Evolutionary conservation across 768 basidiomycete genomes (phyloP), one percentile per base, ranked within the genome.

Genomic region (Boletus sp.): DNA sequence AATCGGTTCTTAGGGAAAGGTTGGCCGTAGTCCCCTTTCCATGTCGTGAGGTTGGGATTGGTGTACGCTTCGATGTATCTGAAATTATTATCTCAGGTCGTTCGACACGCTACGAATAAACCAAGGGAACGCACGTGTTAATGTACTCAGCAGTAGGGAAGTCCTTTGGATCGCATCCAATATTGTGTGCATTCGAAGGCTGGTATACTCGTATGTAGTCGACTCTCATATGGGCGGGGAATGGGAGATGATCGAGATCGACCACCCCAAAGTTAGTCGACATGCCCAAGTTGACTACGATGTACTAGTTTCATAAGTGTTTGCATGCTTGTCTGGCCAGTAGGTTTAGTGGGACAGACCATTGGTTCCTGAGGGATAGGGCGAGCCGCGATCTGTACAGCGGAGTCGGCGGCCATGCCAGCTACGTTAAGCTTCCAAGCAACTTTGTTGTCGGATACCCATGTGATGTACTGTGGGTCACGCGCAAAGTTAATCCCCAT

Each of bases 361-460:
- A 94, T 90, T 23, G 93, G 93, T 68, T 97, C 93, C 57, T 84
- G 81, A 0, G 93, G 77, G 13, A 96, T 72, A 3, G 87, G 83
- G 33, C 93, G 76, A 27, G 77, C 74, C 15, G 81, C 78, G 34
- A 95, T 86, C 54, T 88, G 64, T 1, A 80, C 82, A 33, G 64
- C 62, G 5, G 75, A 32, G 67, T 95, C 85, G 10, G 87, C 74
- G 0, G 74, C 88, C 68, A 94, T 68, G 1, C 85, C 90, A 4
- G 80, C 76, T 21, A 77, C 87, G 47, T 81, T 79, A 51, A 95
- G 65, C 5, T 88, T 91, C 93, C 93, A 94, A 9, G 85, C 73
- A 25, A 78, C 64, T 59, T 82, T 75, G 67, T 82, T 81, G 60
- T 85, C 77, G 52, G 83, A 78, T 54, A 94, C 75, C 93, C 93